A percentile compares a stretch with the other conserved stretches of the same genome.
These are phyloP conservation scores for Picea glauca DNA, from an alignment of 75 land plant species.

Conservation along the genomic window DNA sequence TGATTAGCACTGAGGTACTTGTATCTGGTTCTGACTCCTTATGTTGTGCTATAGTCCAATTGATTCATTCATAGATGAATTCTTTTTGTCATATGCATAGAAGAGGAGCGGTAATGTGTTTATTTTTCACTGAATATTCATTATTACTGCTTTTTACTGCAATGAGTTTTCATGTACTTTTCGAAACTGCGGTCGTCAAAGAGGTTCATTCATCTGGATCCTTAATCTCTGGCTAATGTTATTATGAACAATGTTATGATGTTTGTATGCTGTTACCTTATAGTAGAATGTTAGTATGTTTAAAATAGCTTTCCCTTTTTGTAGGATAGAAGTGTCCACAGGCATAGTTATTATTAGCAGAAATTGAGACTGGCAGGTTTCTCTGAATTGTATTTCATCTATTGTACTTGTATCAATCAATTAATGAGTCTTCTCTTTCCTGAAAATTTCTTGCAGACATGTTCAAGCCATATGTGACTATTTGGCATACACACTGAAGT, in stretches of 20 bases:
- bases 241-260: background rate
- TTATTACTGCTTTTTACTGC: background rate
- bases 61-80: background rate
- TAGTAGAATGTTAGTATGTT: background rate
- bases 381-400: background rate
- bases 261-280: background rate
- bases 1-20: background rate
- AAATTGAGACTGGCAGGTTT: background rate
- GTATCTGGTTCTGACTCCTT: background rate
- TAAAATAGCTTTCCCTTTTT: background rate
- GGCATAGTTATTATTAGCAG: background rate
- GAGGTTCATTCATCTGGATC: background rate
- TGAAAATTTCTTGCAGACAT: constrained; percentile 50
- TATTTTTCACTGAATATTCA: background rate
- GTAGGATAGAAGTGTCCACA: background rate
- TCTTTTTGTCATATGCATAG: background rate
- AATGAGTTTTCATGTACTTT: background rate
- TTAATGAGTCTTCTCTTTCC: background rate
- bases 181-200: background rate
- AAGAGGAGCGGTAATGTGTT: background rate
- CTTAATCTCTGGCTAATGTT: background rate
- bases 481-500: constrained; percentile 51
- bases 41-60: background rate
- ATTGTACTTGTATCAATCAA: background rate
- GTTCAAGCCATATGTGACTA: constrained; percentile 87